Percentiles rank a stretch among this genome's conserved stretches.
Conservation (phyloP, 2,329 filamentous ascomycete genomes). For the Ploettnerulaceae sp. region DNA sequence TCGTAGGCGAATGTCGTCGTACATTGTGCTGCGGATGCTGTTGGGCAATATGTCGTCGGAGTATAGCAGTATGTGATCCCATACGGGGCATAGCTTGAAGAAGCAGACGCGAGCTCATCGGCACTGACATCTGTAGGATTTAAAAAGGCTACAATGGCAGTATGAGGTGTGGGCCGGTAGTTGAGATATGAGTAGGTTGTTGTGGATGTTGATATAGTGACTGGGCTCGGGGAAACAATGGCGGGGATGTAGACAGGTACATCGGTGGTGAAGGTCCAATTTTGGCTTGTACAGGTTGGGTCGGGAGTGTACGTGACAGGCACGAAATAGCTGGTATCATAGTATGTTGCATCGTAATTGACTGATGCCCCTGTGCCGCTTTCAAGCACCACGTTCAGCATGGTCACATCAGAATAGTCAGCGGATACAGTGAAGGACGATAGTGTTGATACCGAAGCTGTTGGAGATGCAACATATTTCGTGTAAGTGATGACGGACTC, state of each 20-base stretch:
- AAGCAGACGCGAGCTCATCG: constrained; percentile 12
- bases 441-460: constrained; percentile 8
- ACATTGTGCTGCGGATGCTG: constrained; percentile 12
- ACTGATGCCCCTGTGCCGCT: not conserved
- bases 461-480: constrained; percentile 3
- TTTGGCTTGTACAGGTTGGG: constrained; percentile 17
- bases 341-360: not conserved
- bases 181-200: constrained; percentile 11
- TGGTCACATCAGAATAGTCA: constrained; percentile 13
- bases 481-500: constrained; percentile 14
- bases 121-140: constrained; percentile 16
- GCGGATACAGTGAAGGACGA: constrained; percentile 11
- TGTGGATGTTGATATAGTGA: constrained; percentile 2
- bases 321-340: constrained; percentile 12
- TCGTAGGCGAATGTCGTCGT: constrained; percentile 10
- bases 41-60: constrained; percentile 15
- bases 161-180: constrained; percentile 7
- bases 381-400: constrained; percentile 13
- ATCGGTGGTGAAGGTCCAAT: constrained; percentile 19
- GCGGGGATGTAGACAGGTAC: constrained; percentile 17
- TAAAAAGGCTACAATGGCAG: constrained; percentile 11
- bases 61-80: constrained; percentile 16
- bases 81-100: constrained; percentile 10
- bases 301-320: constrained; percentile 18
- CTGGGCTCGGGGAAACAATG: constrained; percentile 9